Evolutionary conservation across 2,329 filamentous ascomycete genomes (phyloP).

Genomic region (Claviceps sorghi): DNA sequence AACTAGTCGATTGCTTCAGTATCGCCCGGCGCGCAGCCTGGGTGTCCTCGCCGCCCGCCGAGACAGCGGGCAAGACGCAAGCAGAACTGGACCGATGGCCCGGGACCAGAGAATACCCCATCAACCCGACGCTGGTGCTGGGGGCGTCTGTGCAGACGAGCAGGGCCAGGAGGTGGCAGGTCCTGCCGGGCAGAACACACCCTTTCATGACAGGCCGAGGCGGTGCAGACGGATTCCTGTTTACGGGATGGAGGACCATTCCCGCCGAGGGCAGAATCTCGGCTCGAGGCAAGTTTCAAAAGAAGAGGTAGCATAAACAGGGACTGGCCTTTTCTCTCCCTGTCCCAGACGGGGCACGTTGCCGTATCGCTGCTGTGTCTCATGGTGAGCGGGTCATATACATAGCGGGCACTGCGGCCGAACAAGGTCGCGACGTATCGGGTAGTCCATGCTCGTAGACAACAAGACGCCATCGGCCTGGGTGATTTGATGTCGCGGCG

Average conservation of each 20-base stretch:
- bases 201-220: slow-evolving; percentile 83
- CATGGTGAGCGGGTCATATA: too few relatives aligned
- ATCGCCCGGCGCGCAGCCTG: slow-evolving; percentile 68
- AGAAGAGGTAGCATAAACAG: slow-evolving; percentile 31
- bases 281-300: slow-evolving; percentile 66
- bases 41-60: slow-evolving; percentile 36
- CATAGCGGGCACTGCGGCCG: too few relatives aligned
- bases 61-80: slow-evolving; percentile 27
- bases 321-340: neutral
- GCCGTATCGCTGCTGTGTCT: too few relatives aligned
- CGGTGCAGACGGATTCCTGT: slow-evolving; percentile 79
- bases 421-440: neutral
- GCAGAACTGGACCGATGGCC: slow-evolving; percentile 41
- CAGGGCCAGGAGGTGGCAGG: slow-evolving; percentile 71
- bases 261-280: slow-evolving; percentile 68
- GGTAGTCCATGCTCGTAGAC: neutral
- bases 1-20: slow-evolving; percentile 71
- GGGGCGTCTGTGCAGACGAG: slow-evolving; percentile 70
- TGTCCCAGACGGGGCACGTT: too few relatives aligned
- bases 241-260: slow-evolving; percentile 68
- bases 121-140: slow-evolving; percentile 75
- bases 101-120: slow-evolving; percentile 61
- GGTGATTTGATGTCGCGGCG: too few relatives aligned
- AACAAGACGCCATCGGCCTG: too few relatives aligned
- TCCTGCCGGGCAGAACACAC: slow-evolving; percentile 80